Base-by-base conservation (phyloP, 129 eudicot species). In the Helichrysum umbraculigerum region DNA sequence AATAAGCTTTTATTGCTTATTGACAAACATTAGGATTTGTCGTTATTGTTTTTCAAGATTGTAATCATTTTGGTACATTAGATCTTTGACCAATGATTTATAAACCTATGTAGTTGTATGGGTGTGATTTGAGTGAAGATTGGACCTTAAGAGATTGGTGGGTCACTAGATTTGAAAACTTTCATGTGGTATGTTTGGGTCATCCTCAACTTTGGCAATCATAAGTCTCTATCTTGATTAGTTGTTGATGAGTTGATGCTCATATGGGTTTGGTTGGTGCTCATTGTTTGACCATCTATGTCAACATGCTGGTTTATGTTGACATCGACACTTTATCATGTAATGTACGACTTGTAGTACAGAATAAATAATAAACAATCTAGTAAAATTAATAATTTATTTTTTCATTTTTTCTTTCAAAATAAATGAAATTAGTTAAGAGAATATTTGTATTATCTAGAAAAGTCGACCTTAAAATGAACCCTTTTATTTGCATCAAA, bases 101-200 rank as follows among this genome's bases (percentile, higher is more conserved):
- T 50, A 66, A 29, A 58, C 42, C 9, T 44, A 61, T 29, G 70
- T 67, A 33, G 64, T 47, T 81, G 32, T 60, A 41, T 74, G 72
- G 58, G 68, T 71, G 35, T 70, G 64, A 47, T 19, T 81, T 86
- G 29, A 7, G 82, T 14, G 75, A 69, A 57, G 44, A 73, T 73
- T 64, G 72, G 58, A 72, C 60, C 63, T 79, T 54, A 33, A 79
- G 56, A 67, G 56, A 50, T 73, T 72, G 80, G 85, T 72, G 85
- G 84, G 83, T 77, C 80, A 73, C 65, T 76, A 68, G 68, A 47
- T 51, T 79, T 76, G 77, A 72, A 76, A 73, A 71, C 20, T 74
- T 81, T 84, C 88, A 81, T 81, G 75, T 85, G 83, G 69, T 68
- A 22, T 80, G 79, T 69, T 74, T 71, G 76, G 81, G 81, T 70